Evolutionary conservation across 805 yeast genomes (phyloP).

Genomic region (Ogataea pini): DNA sequence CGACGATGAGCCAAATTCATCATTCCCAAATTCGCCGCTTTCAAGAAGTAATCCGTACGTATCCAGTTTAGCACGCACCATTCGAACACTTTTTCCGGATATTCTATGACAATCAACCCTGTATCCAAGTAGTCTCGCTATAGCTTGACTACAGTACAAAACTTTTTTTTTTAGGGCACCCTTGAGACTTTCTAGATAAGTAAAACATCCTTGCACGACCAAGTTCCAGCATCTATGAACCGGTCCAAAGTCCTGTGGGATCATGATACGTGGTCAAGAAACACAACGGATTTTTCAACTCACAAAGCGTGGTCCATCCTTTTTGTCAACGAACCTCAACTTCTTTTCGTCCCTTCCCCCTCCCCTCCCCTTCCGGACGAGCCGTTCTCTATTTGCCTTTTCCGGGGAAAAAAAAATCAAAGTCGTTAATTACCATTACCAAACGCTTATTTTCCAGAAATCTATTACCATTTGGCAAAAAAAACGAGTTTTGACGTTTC

Average conservation of each 20-base stretch:
- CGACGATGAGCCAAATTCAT: background rate
- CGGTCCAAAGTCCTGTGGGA: background rate
- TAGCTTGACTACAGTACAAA: background rate
- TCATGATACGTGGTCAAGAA: too few relatives aligned
- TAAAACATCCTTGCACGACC: slow-evolving; percentile 1
- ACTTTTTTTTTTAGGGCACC: background rate
- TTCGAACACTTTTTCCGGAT: background rate
- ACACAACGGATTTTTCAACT: too few relatives aligned
- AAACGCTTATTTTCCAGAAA: too few relatives aligned
- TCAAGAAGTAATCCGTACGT: slow-evolving; percentile 11
- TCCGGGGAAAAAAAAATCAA: too few relatives aligned
- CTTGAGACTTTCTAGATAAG: background rate
- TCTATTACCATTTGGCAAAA: too few relatives aligned
- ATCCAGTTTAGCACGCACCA: slow-evolving; percentile 18
- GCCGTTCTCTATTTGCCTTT: too few relatives aligned
- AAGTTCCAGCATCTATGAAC: background rate
- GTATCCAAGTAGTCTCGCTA: background rate
- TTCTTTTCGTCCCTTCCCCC: too few relatives aligned
- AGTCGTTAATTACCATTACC: background rate
- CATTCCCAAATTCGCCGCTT: background rate
- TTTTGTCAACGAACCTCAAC: too few relatives aligned
- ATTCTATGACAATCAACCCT: background rate
- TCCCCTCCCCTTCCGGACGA: too few relatives aligned
- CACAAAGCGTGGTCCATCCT: too few relatives aligned
- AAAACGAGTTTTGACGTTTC: too few relatives aligned